Evolutionary conservation across 208 protist species (phyloP).

Genomic region (Crithidia fasciculata): DNA sequence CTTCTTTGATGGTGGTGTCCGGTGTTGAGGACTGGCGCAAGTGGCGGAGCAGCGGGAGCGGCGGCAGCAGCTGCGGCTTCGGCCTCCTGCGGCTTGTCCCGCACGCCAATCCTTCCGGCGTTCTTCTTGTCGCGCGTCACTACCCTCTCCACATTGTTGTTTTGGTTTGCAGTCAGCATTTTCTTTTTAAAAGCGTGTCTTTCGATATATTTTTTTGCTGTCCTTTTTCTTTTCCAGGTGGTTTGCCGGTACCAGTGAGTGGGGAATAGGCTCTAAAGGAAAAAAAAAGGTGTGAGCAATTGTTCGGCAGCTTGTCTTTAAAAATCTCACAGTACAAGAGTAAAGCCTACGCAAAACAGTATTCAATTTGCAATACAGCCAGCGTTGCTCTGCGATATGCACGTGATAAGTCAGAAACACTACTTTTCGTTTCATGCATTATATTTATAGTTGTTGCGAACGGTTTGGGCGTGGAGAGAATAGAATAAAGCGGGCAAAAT

Average conservation of each 20-base stretch:
- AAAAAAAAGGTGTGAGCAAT: background rate
- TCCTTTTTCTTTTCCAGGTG: background rate
- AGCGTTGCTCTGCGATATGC: too few relatives aligned
- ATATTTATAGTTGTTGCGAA: too few relatives aligned
- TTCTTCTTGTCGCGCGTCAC: slow-evolving; percentile 1
- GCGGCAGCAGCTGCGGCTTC: background rate
- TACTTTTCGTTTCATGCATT: too few relatives aligned
- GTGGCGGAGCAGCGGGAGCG: background rate
- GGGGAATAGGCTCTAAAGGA: background rate
- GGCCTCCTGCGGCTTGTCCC: background rate
- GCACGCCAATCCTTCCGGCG: slow-evolving; percentile 6
- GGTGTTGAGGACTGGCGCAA: slow-evolving; percentile 23
- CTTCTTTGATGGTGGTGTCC: slow-evolving; percentile 41
- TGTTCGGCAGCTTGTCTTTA: background rate
- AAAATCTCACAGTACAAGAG: too few relatives aligned
- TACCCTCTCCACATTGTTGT: slow-evolving; percentile 7
- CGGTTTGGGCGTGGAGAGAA: too few relatives aligned
- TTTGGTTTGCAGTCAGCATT: slow-evolving; percentile 9
- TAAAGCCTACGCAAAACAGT: too few relatives aligned
- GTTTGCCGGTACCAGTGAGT: background rate
- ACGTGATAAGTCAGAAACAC: too few relatives aligned
- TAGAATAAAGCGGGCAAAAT: too few relatives aligned
- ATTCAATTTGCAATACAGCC: too few relatives aligned
- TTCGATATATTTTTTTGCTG: background rate
- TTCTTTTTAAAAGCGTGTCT: too few relatives aligned